Evolutionary conservation across 176 grass and related monocot genomes (phyloP), one percentile per base, ranked within the genome.

Genomic region (Aegilops speltoides): DNA sequence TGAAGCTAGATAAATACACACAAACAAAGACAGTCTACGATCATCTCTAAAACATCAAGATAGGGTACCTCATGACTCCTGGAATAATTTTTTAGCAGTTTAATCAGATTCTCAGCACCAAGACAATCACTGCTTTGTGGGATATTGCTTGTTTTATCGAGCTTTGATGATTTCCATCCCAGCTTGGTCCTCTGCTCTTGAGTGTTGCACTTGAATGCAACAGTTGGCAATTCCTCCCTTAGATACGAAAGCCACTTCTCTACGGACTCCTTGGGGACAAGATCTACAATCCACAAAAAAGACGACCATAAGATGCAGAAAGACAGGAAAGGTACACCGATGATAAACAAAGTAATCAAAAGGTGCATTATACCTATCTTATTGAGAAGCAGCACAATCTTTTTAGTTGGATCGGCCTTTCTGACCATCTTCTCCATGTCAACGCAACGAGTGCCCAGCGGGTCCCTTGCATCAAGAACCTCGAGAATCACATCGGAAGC

Each of bases 201-300:
- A 63, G 96, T 98, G 84, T 93, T 98, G 65, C 96, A 98, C 85
- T 98, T 96, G 73, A 96, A 98, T 24, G 96, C 96, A 77, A 98
- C 92, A 64, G 94, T 82, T 8, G 96, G 92, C 74, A 98, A 84
- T 80, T 96, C 96, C 92, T 91, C 90, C 69, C 96, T 95, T 40
- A 96, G 88, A 84, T 96, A 96, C 1, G 73, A 94, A 69, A 96
- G 91, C 96, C 96, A 98, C 79, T 96, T 98, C 65, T 98, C 92
- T 1, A 94, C 88, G 0, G 92, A 71, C 77, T 96, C 93, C 71
- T 79, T 93, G 34, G 96, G 93, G 81, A 98, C 92, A 88, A 98
- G 93, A 89, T 95, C 91, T 98, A 33, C 57, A 82, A 76, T 41
- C 63, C 69, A 85, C 17, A 24, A 63, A 45, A 57, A 64, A 1